Conservation (phyloP, 768 basidiomycete genomes). For the Guyanaporus albipodus region DNA sequence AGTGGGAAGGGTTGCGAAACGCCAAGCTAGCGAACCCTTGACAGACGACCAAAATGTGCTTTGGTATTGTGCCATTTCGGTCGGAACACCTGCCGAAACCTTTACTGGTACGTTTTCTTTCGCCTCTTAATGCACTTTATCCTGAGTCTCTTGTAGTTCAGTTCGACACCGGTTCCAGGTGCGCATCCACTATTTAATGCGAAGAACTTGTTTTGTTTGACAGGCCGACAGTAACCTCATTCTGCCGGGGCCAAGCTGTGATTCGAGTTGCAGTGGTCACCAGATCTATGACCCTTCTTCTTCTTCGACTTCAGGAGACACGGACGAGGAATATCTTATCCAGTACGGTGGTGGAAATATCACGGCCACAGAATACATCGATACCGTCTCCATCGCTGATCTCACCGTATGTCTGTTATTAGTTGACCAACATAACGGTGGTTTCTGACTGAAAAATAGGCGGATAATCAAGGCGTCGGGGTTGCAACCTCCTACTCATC, state of each 20-base stretch:
- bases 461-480: constrained; percentile 7
- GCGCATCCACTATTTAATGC: neutral
- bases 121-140: fast-evolving
- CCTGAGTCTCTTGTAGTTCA: constrained; percentile 7
- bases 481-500: constrained; percentile 7
- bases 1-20: neutral
- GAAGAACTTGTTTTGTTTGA: neutral
- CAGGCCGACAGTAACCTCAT: constrained; percentile 15
- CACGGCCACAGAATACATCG: constrained; percentile 35
- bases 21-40: neutral
- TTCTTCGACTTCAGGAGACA: constrained; percentile 26
- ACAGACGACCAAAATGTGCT: neutral
- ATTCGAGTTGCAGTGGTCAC: constrained; percentile 27
- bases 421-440: neutral
- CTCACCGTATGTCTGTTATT: constrained; percentile 2
- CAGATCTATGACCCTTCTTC: constrained; percentile 19
- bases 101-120: constrained; percentile 7
- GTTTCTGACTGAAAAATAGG: constrained; percentile 6
- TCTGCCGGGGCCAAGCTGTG: constrained; percentile 1
- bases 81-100: constrained; percentile 7
- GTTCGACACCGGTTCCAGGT: constrained; percentile 30
- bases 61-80: constrained; percentile 11
- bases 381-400: constrained; percentile 18
- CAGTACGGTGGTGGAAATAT: constrained; percentile 37
- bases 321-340: constrained; percentile 25